phyloP scores from a whole-genome alignment of 1,139 yeast species.

The Ogataea hybrid region DNA sequence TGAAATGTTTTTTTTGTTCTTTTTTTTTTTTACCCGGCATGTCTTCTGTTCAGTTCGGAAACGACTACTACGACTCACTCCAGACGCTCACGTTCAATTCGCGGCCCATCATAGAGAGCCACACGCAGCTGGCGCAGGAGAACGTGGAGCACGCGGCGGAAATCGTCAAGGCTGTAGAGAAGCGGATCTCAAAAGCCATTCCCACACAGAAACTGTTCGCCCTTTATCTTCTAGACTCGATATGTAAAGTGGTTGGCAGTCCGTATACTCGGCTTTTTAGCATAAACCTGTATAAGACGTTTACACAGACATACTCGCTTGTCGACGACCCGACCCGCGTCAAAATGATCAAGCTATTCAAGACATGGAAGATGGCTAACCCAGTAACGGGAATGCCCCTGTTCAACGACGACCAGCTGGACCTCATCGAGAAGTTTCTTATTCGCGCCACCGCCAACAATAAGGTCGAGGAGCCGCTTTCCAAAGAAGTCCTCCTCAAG shows the following conservation, averaged over 20 bases:
- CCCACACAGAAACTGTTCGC: conserved; percentile 85
- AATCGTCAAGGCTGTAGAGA: conserved; percentile 70
- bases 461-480: conserved; percentile 20
- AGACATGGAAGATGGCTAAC: conserved; percentile 78
- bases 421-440: conserved; percentile 72
- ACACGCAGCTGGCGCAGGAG: conserved; percentile 88
- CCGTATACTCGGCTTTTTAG: conserved; percentile 82
- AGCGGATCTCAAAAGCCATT: conserved; percentile 60
- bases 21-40: conserved; percentile 11
- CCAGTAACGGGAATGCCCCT: conserved; percentile 64
- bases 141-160: conserved; percentile 74
- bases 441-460: conserved; percentile 48
- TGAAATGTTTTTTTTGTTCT: conserved; percentile 3
- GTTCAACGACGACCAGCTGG: conserved; percentile 70
- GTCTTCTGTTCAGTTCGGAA: conserved; percentile 37
- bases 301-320: conserved; percentile 72
- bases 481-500: conserved; percentile 38
- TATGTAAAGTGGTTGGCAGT: conserved; percentile 84
- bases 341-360: conserved; percentile 72
- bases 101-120: conserved; percentile 79
- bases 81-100: conserved; percentile 84
- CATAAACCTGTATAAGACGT: conserved; percentile 61
- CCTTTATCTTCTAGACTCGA: conserved; percentile 85
- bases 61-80: conserved; percentile 66
- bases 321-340: conserved; percentile 75